Evolutionary conservation across 371 early-diverging fungal genomes (phyloP), one percentile per base, ranked within the genome.

Genomic region (Haplosporangium sp.): DNA sequence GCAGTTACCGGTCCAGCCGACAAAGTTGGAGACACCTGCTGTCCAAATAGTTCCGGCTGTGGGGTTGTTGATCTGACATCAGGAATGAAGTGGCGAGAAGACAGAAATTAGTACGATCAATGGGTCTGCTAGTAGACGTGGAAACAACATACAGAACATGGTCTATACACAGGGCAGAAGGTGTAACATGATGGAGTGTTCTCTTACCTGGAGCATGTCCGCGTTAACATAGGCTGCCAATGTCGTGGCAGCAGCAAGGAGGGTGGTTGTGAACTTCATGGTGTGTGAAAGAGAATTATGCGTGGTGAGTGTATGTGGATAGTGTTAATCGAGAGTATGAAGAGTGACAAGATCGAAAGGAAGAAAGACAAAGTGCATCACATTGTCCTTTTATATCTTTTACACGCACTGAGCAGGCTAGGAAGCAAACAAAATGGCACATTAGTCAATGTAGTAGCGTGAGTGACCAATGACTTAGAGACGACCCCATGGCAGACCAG

Each of bases 1-100:
- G 53, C 77, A 77, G 60, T 71, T 67, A 37, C 72, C 72, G 43
- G 64, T 67, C 77, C 77, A 77, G 47, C 67, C 72, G 36, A 77
- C 67, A 64, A 77, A 77, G 59, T 70, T 71, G 54, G 71, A 55
- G 9, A 71, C 77, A 9, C 67, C 72, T 29, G 77, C 72, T 12
- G 64, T 71, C 77, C 77, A 77, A 12, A 64, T 60, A 0, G 77
- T 71, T 10, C 77, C 77, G 6, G 59, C 72, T 12, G 77, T 77
- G 5, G 77, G 77, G 48, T 77, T 77, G 29, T 77, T 77, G 60
- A 77, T 64, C 75, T 75, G 53, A 29, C 23, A 8, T 21, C 12
- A 29, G 29, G 41, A n/a, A 18, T 11, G 51, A 51, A 14, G 6
- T 56, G 23, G 37, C 13, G 20, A 16, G 11, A 11, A 46, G 5